Base-by-base conservation (phyloP, 31 red algal species). In the Odonthalia washingtoniensis region DNA sequence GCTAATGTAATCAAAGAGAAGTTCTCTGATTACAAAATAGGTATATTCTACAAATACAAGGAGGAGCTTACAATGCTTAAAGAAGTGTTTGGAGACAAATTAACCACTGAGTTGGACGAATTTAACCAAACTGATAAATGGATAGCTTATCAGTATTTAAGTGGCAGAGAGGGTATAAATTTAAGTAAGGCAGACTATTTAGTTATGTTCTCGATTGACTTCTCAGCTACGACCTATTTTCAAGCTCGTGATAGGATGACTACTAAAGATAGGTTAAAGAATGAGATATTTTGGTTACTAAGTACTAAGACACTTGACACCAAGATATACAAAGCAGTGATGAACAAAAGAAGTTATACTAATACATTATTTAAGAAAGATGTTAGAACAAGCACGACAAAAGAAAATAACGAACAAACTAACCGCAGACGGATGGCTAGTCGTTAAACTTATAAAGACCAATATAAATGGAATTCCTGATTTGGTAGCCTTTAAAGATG, bases 321-420 rank as follows among this genome's bases (percentile, higher is more conserved):
- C 12, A 67, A 67, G 33, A 35, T 67, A 5, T 67, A 67, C 33
- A 67, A 67, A 67, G 64, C 64, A 35, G 64, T 67, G 2, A 5
- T 6, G 5, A 35, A 67, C 6, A 67, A 67, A 35, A 67, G 6
- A 67, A 4, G 6, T 33, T 67, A 33, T 67, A 67, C 64, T 4
- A 2, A 4, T 35, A 33, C 3, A 3, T 3, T 33, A 33, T 67
- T 33, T 67, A 67, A 67, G 5, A 67, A 67, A 14, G 33, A 67
- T 44, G n/a, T n/a, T n/a, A n/a, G n/a, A n/a, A n/a, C n/a, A n/a
- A n/a, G n/a, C n/a, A n/a, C n/a, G n/a, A n/a, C 42, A 44, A 44
- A 44, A 44, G 2, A 44, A 44, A 5, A 44, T 44, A 4, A 44
- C 2, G 5, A 44, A 44, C 5, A 5, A 44, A 44, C 5, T 44